A percentile compares a stretch with the other conserved stretches of the same genome.
Evolutionary conservation across 1,139 yeast species (phyloP).

Genomic region (Pichia sp.): DNA sequence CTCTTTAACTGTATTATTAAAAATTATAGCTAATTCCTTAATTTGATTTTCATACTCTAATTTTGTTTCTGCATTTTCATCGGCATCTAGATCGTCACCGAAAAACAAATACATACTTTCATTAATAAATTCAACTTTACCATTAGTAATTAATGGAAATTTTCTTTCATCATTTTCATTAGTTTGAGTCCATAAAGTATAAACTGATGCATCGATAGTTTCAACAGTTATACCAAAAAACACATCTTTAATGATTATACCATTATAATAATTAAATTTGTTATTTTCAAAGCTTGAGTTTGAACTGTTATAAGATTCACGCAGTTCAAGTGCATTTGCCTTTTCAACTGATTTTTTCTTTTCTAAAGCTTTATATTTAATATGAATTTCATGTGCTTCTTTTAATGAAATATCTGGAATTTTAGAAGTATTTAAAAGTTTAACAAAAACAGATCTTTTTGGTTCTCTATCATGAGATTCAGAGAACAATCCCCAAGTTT

Average conservation of each 20-base stretch:
- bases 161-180: slow-evolving; percentile 14
- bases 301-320: slow-evolving; percentile 4
- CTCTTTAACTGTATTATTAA: slow-evolving; percentile 34
- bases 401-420: slow-evolving; percentile 31
- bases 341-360: slow-evolving; percentile 19
- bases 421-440: slow-evolving; percentile 33
- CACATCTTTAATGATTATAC: slow-evolving; percentile 48
- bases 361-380: slow-evolving; percentile 21
- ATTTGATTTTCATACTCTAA: slow-evolving; percentile 32
- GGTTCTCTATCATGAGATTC: slow-evolving; percentile 85
- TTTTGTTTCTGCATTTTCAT: slow-evolving; percentile 7
- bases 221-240: slow-evolving; percentile 48
- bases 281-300: slow-evolving; percentile 9
- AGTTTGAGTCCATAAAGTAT: slow-evolving; percentile 20
- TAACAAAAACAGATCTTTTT: slow-evolving; percentile 61
- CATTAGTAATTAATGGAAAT: slow-evolving; percentile 24
- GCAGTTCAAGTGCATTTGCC: slow-evolving; percentile 7
- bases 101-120: slow-evolving; percentile 42
- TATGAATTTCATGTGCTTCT: slow-evolving; percentile 28
- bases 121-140: slow-evolving; percentile 36
- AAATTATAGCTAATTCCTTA: slow-evolving; percentile 31
- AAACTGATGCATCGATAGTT: slow-evolving; percentile 37
- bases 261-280: slow-evolving; percentile 37
- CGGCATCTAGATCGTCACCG: slow-evolving; percentile 29
- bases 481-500: slow-evolving; percentile 50